Evolutionary conservation across 768 basidiomycete species (phyloP).

Genomic region (Mycena crocata): DNA sequence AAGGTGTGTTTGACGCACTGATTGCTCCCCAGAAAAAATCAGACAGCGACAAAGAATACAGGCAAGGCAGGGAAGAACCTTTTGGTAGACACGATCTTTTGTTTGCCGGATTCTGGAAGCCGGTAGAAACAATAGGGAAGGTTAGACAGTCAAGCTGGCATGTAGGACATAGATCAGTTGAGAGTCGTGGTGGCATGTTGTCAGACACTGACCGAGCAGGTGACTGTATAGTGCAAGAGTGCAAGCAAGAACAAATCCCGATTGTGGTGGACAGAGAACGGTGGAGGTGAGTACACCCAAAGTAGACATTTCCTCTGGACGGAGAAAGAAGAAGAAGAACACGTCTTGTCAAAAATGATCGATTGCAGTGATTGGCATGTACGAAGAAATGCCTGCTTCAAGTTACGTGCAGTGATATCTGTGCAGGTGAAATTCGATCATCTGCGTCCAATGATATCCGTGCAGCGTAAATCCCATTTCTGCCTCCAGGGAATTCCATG

Average conservation of each 20-base stretch:
- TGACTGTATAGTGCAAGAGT: background rate
- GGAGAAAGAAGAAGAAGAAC: background rate
- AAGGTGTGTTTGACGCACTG: background rate
- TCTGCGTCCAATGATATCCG: too few species aligned
- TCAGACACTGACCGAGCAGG: background rate
- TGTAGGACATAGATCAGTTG: background rate
- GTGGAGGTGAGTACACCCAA: background rate
- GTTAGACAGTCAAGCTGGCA: background rate
- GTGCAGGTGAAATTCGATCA: too few species aligned
- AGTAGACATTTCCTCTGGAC: background rate
- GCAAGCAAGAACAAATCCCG: background rate
- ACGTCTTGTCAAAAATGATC: background rate
- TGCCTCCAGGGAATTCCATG: too few species aligned
- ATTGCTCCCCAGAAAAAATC: background rate
- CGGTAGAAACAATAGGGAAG: background rate
- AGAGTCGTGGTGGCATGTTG: background rate
- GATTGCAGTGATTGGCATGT: too few species aligned
- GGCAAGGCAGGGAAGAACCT: too few species aligned
- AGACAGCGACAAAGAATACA: background rate
- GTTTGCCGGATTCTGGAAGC: background rate
- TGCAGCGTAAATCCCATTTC: too few species aligned
- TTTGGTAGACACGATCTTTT: slow-evolving; percentile 1
- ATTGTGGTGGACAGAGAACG: too few species aligned
- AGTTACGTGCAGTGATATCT: too few species aligned
- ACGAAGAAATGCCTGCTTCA: too few species aligned